Evolutionary conservation across 2,329 filamentous ascomycete genomes (phyloP), one percentile per base, ranked within the genome.

Genomic region (Fusarium bactridioides): DNA sequence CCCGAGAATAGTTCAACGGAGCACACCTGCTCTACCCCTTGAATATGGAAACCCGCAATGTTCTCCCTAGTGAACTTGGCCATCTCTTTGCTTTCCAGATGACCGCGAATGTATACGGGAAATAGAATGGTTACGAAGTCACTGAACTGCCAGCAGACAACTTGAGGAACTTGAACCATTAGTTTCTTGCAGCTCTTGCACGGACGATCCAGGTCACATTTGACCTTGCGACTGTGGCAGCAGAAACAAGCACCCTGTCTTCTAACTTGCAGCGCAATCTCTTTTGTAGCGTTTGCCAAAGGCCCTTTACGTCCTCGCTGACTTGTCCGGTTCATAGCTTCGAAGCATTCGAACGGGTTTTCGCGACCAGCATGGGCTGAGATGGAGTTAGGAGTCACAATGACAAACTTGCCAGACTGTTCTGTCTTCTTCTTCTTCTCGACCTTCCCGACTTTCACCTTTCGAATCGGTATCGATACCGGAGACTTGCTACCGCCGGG

Each of bases 161-260:
- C 84, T 73, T 88, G 85, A 4, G 87, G 87, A 19, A 88, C 82
- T 55, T 83, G 80, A 4, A 82, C 77, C 59, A 83, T 82, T 59
- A 89, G 82, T 78, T 87, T 87, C 72, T 82, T 84, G 82, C 88
- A 90, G 79, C 86, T 88, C 77, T 84, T 84, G 79, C 88, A 90
- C 1, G 88, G 87, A 50, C 87, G 81, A 73, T 87, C 83, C 70
- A 84, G 84, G 76, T 88, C 86, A 70, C 88, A 89, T 77, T 86
- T 87, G 60, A 90, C 88, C 77, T 90, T 90, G 71, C 88, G 86
- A 64, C 85, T 86, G 74, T 88, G 87, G 74, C 88, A 90, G 79
- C 86, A 88, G 80, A 89, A 89, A 76, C 88, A 90, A 15, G 88
- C 88, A 10, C 88, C 87, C 9, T 83, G 78, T 37, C 87, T 83